A percentile compares a stretch with the other conserved stretches of the same genome.
Evolutionary conservation across 176 grass and related monocot genomes (phyloP).

Genomic region (Pontederia crassipes): DNA sequence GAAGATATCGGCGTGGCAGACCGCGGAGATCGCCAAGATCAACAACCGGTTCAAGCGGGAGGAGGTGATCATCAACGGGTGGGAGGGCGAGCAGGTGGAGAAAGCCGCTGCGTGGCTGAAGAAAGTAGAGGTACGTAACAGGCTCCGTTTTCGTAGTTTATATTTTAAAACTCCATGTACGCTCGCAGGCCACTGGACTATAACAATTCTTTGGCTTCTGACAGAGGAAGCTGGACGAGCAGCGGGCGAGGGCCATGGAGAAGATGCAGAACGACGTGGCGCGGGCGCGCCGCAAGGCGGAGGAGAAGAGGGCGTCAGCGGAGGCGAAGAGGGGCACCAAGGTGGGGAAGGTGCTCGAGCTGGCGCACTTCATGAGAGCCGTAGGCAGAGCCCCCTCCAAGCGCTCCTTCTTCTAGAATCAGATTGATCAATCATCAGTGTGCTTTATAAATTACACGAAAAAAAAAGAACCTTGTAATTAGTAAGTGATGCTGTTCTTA

Average conservation of each 20-base stretch:
- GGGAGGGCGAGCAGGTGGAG: conserved; percentile 47
- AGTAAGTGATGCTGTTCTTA: too few species aligned
- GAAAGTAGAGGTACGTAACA: conserved; percentile 43
- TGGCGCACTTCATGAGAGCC: conserved; percentile 52
- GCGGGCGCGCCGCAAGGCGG: conserved; percentile 39
- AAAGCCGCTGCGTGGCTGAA: conserved; percentile 31
- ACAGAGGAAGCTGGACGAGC: conserved; percentile 55
- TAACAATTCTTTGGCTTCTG: neutral
- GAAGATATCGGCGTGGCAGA: conserved; percentile 59
- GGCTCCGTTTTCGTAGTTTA: too few species aligned
- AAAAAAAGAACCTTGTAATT: too few species aligned
- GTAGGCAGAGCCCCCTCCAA: conserved; percentile 51
- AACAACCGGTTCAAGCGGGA: conserved; percentile 53
- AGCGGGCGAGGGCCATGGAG: conserved; percentile 56
- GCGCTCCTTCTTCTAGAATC: conserved; percentile 41
- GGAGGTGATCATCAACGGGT: conserved; percentile 54
- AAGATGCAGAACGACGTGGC: conserved; percentile 55
- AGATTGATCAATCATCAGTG: too few species aligned
- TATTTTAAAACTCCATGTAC: too few species aligned
- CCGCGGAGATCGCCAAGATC: conserved; percentile 45
- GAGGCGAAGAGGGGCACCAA: conserved; percentile 46
- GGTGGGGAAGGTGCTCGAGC: conserved; percentile 36
- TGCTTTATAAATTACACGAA: too few species aligned
- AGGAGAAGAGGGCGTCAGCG: conserved; percentile 46
- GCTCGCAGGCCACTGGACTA: too few species aligned